Conservation (phyloP, 169 alveolate genomes). For the Eimeria falciformis region DNA sequence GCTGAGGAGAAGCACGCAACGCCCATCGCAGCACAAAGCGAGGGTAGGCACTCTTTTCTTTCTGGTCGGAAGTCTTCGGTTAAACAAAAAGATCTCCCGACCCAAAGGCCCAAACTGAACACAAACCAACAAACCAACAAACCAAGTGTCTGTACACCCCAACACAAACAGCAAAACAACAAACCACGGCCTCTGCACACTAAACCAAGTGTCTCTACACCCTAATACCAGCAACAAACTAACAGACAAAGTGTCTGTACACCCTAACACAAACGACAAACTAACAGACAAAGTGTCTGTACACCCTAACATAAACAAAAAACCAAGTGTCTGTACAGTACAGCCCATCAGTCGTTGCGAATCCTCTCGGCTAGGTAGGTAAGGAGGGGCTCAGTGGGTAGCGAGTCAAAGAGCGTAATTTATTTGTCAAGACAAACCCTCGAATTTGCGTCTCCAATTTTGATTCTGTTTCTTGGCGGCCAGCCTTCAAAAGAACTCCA, state of each 20-base stretch:
- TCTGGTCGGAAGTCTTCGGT: background rate
- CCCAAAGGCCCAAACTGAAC: slow-evolving; percentile 62
- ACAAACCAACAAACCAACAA: background rate
- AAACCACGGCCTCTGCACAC: background rate
- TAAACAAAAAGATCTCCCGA: slow-evolving; percentile 45
- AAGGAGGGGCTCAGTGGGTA: too few species aligned
- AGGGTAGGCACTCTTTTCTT: slow-evolving; percentile 2
- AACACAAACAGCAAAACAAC: background rate
- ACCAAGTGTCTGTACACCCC: background rate
- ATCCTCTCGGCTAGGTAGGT: too few species aligned
- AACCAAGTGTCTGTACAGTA: too few species aligned
- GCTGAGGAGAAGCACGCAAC: slow-evolving; percentile 40
- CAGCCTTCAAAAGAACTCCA: slow-evolving; percentile 57
- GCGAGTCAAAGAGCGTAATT: too few species aligned
- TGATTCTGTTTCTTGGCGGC: slow-evolving; percentile 42
- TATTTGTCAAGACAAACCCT: background rate
- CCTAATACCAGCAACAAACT: background rate
- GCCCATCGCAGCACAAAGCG: slow-evolving; percentile 42
- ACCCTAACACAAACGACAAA: background rate
- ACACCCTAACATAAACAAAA: background rate
- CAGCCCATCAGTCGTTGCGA: too few species aligned
- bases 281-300: background rate
- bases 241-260: background rate
- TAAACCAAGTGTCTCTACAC: background rate
- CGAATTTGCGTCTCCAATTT: slow-evolving; percentile 43